phyloP scores from a whole-genome alignment of 768 basidiomycete species.

The Coprinopsis marcescibilis region DNA sequence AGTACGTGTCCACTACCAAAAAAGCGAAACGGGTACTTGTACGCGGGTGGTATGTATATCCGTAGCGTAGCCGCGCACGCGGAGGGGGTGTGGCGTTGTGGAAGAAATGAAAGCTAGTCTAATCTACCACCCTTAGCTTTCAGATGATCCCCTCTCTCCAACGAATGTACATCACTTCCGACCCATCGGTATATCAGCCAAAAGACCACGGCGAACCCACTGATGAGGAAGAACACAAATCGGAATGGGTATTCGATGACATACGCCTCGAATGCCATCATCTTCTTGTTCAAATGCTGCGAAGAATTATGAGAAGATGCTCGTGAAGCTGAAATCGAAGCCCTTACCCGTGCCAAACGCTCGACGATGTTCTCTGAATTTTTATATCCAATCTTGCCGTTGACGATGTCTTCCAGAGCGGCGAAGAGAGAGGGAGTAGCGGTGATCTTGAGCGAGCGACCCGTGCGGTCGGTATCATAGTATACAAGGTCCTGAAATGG shows the following conservation, averaged over 20 bases:
- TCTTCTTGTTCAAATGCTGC: constrained; percentile 39
- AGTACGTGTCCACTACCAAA: no score
- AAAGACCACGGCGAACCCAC: constrained; percentile 24
- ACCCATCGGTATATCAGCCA: constrained; percentile 21
- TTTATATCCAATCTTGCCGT: constrained; percentile 42
- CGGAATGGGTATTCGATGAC: constrained; percentile 31
- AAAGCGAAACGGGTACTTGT: no score
- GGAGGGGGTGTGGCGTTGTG: no score
- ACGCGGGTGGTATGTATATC: no score
- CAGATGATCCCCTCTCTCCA: constrained; percentile 9
- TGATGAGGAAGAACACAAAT: constrained; percentile 25
- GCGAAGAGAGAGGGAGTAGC: constrained; percentile 50
- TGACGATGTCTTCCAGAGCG: constrained; percentile 61
- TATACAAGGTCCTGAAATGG: constrained; percentile 59
- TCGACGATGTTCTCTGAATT: constrained; percentile 71
- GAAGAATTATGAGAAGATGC: constrained; percentile 2
- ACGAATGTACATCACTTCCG: constrained; percentile 15
- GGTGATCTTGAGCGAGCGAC: constrained; percentile 51
- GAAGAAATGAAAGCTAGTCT: no score
- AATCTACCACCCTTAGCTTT: not conserved
- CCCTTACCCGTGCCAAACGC: constrained; percentile 52
- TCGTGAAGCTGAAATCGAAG: not conserved
- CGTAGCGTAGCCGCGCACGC: no score
- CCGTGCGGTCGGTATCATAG: constrained; percentile 60
- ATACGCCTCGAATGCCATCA: constrained; percentile 31